Evolutionary conservation across 192 early-diverging fungal species (phyloP).

Genomic region (Rhizoclosmatium globosum): DNA sequence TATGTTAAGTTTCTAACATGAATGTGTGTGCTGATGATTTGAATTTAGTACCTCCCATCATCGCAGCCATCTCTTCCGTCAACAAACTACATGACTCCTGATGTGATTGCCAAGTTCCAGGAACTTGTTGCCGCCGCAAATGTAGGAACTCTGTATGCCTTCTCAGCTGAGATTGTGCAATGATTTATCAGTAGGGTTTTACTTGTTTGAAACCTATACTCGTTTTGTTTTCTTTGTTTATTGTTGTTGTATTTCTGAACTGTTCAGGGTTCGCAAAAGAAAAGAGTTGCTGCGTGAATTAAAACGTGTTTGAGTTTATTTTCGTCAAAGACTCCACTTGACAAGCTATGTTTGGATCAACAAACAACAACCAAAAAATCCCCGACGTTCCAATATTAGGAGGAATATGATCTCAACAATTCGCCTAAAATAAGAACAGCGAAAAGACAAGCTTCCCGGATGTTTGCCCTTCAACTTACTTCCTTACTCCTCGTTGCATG

Average conservation of each 20-base stretch:
- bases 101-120: slow-evolving; percentile 65
- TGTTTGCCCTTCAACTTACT: too few relatives aligned
- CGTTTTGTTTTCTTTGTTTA: neutral
- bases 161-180: slow-evolving; percentile 30
- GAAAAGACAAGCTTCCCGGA: too few relatives aligned
- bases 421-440: too few relatives aligned
- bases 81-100: slow-evolving; percentile 63
- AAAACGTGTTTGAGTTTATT: too few relatives aligned
- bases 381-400: too few relatives aligned
- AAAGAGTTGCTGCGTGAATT: too few relatives aligned
- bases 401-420: too few relatives aligned
- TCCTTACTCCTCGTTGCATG: too few relatives aligned
- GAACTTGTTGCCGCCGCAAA: slow-evolving; percentile 49
- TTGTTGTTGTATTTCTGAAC: neutral
- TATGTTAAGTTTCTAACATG: neutral
- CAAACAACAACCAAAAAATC: too few relatives aligned
- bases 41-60: slow-evolving; percentile 68
- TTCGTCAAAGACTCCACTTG: too few relatives aligned
- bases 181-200: neutral
- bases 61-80: slow-evolving; percentile 72
- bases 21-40: neutral
- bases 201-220: neutral
- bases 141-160: slow-evolving; percentile 41
- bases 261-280: neutral
- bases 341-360: too few relatives aligned